These are phyloP conservation scores for Luffa aegyptiaca DNA, from an alignment of 306 rosid genomes.

Conservation along the genomic window DNA sequence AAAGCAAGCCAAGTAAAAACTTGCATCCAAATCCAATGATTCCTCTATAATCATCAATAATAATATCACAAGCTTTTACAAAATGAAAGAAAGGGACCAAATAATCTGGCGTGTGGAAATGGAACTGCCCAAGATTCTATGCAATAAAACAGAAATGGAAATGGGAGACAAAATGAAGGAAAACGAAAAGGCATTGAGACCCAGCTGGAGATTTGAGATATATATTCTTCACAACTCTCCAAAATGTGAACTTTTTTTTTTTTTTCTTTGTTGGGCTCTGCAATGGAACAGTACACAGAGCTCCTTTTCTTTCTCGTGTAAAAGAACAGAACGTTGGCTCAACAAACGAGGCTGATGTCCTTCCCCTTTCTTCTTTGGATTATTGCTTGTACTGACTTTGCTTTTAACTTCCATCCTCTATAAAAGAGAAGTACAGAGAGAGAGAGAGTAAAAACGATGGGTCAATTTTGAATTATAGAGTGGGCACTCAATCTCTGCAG, in stretches of 20 bases:
- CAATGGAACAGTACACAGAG: not conserved
- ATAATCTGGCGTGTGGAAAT: not conserved
- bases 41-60: not conserved
- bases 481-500: slow-evolving; percentile 46
- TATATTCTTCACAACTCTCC: not conserved
- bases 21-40: not conserved
- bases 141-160: not conserved
- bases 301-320: not conserved
- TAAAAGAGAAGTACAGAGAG: not conserved
- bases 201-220: not conserved
- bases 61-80: not conserved
- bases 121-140: not conserved
- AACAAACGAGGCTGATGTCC: slow-evolving; percentile 9
- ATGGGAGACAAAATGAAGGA: slow-evolving; percentile 8
- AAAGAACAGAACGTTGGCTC: slow-evolving; percentile 6
- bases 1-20: not conserved
- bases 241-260: not conserved
- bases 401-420: not conserved
- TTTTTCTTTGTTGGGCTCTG: not conserved
- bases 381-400: not conserved
- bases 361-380: slow-evolving; percentile 11
- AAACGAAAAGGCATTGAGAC: slow-evolving; percentile 1
- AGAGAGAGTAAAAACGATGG: not conserved
- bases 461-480: slow-evolving; percentile 31
- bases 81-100: not conserved